Conservation (phyloP, 139 green algal genomes). For the Penium margaritaceum region DNA sequence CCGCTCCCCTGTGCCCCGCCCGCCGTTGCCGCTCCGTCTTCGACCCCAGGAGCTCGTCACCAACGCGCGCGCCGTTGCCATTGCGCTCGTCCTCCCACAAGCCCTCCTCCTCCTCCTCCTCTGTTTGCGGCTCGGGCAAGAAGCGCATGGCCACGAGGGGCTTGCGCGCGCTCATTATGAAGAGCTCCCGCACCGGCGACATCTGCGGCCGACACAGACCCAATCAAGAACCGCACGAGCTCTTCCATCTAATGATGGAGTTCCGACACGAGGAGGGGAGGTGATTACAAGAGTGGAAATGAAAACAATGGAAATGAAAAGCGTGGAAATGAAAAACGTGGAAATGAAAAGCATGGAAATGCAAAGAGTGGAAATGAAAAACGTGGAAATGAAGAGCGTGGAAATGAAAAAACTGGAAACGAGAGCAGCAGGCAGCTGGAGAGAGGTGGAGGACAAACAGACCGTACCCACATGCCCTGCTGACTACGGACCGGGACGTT, state of each 20-base stretch:
- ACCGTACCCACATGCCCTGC: too few species aligned
- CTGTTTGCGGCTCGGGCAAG: conserved; percentile 26
- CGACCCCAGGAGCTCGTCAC: too few species aligned
- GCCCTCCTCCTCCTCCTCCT: not conserved
- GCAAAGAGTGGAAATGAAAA: too few species aligned
- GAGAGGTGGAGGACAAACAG: too few species aligned
- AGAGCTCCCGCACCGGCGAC: conserved; percentile 65
- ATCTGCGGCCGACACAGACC: not conserved
- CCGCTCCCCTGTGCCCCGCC: not conserved
- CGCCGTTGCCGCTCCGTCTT: not conserved
- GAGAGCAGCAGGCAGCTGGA: too few species aligned
- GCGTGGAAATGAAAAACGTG: too few species aligned
- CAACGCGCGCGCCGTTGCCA: not conserved
- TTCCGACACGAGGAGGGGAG: not conserved
- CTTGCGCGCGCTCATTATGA: conserved; percentile 59
- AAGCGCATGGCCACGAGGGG: conserved; percentile 43
- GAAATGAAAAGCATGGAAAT: too few species aligned
- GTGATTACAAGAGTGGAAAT: not conserved
- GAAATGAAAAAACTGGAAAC: too few species aligned
- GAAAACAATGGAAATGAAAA: not conserved
- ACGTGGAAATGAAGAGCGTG: too few species aligned
- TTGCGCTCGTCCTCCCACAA: not conserved
- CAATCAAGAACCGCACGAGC: too few species aligned
- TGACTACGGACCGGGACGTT: too few species aligned
- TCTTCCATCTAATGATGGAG: too few species aligned